Evolutionary conservation across 2,329 filamentous ascomycete genomes (phyloP).

Genomic region (Nothomitra cinnamomea): DNA sequence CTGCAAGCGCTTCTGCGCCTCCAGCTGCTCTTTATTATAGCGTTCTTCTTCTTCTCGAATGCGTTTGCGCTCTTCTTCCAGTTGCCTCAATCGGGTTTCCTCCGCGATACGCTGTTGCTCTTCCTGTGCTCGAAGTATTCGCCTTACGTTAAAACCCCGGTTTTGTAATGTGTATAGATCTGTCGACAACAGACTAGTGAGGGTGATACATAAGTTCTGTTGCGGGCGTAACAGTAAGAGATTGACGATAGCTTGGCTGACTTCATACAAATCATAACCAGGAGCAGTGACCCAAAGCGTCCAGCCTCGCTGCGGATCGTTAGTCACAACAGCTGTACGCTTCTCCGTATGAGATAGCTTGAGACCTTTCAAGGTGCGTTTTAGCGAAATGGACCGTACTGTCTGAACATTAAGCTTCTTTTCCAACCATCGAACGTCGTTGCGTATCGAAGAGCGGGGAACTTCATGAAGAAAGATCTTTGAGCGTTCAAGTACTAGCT

Average conservation of each 20-base stretch:
- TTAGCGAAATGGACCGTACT: slow-evolving; percentile 62
- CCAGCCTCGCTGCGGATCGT: slow-evolving; percentile 35
- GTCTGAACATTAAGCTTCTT: slow-evolving; percentile 63
- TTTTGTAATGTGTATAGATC: slow-evolving; percentile 66
- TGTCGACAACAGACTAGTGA: slow-evolving; percentile 79
- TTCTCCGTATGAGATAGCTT: slow-evolving; percentile 55
- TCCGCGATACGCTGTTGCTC: slow-evolving; percentile 79
- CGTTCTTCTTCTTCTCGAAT: slow-evolving; percentile 42
- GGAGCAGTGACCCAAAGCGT: slow-evolving; percentile 60
- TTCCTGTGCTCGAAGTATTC: slow-evolving; percentile 75
- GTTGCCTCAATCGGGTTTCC: slow-evolving; percentile 55
- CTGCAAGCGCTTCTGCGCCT: slow-evolving; percentile 19
- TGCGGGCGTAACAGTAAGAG: slow-evolving; percentile 67
- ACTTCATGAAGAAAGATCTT: slow-evolving; percentile 84
- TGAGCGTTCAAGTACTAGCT: slow-evolving; percentile 71
- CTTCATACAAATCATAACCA: slow-evolving; percentile 73
- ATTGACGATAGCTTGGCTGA: slow-evolving; percentile 73
- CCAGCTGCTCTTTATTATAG: slow-evolving; percentile 29
- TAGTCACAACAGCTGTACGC: slow-evolving; percentile 52
- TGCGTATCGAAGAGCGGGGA: slow-evolving; percentile 58
- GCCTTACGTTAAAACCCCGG: slow-evolving; percentile 91
- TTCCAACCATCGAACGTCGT: slow-evolving; percentile 81
- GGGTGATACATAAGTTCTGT: slow-evolving; percentile 74
- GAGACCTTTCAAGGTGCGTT: slow-evolving; percentile 50
- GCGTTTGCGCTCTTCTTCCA: slow-evolving; percentile 54